Conservation (phyloP, 2,329 filamentous ascomycete genomes). For the Westerdykella ornata region DNA sequence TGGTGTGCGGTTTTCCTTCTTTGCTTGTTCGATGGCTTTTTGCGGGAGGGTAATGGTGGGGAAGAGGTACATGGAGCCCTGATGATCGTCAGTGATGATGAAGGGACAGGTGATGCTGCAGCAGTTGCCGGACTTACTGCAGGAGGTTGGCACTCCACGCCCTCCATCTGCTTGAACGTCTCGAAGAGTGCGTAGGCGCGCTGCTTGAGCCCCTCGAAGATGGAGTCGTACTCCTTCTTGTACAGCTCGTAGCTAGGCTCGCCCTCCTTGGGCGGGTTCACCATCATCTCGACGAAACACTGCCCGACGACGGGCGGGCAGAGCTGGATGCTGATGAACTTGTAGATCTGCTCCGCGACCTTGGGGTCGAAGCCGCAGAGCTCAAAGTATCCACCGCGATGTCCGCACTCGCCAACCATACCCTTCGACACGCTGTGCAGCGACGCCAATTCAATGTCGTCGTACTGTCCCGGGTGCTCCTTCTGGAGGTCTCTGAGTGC, state of each 20-base stretch:
- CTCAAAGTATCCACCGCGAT: slow-evolving; percentile 97
- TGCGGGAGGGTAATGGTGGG: slow-evolving; percentile 76
- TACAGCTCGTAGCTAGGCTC: slow-evolving; percentile 81
- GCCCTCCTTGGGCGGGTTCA: slow-evolving; percentile 81
- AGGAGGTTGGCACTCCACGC: slow-evolving; percentile 80
- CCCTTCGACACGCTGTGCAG: slow-evolving; percentile 94
- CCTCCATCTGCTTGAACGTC: slow-evolving; percentile 91
- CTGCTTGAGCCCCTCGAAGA: slow-evolving; percentile 69
- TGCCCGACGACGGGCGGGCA: slow-evolving; percentile 94
- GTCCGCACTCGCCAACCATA: slow-evolving; percentile 97
- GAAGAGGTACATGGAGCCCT: slow-evolving; percentile 99
- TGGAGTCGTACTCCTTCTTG: slow-evolving; percentile 73
- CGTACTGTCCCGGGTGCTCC: slow-evolving; percentile 61
- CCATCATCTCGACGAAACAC: slow-evolving; percentile 95
- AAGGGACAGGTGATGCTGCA: slow-evolving; percentile 3
- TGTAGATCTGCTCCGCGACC: slow-evolving; percentile 93
- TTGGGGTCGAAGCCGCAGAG: slow-evolving; percentile 78
- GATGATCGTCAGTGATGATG: neutral
- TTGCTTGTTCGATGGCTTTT: slow-evolving; percentile 70
- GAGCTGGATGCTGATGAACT: slow-evolving; percentile 94
- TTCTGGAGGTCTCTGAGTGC: slow-evolving; percentile 75
- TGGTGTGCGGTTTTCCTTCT: slow-evolving; percentile 62
- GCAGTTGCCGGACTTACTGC: slow-evolving; percentile 45
- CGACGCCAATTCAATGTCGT: slow-evolving; percentile 80
- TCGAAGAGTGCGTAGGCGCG: slow-evolving; percentile 81